These are phyloP conservation scores for Colletotrichum viniferum DNA, from an alignment of 2,329 filamentous ascomycete genomes.

Conservation along the genomic window DNA sequence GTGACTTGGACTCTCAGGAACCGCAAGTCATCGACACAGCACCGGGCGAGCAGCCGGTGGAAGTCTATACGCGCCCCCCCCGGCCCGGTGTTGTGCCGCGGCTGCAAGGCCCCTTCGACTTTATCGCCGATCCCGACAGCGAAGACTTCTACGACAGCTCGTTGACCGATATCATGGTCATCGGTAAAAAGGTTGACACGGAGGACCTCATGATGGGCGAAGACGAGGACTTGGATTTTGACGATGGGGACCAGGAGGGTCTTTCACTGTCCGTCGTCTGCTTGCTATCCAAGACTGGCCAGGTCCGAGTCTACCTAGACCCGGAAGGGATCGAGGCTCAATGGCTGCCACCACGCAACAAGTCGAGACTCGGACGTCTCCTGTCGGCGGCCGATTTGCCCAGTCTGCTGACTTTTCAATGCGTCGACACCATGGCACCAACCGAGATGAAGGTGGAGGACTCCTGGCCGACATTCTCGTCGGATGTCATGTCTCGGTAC, in stretches of 20 bases:
- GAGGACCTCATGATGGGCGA: constrained; percentile 68
- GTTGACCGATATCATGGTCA: constrained; percentile 66
- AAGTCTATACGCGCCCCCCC: constrained; percentile 62
- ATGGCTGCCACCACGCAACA: constrained; percentile 65
- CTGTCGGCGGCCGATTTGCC: constrained; percentile 43
- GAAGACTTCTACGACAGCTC: constrained; percentile 61
- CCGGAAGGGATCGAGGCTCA: constrained; percentile 67
- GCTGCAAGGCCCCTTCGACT: constrained; percentile 66
- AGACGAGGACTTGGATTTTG: constrained; percentile 63
- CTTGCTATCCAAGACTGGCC: constrained; percentile 64
- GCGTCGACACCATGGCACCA: constrained; percentile 62
- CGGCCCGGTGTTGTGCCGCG: constrained; percentile 63
- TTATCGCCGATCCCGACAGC: constrained; percentile 59
- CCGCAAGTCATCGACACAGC: constrained; percentile 57
- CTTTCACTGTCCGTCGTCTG: constrained; percentile 65
- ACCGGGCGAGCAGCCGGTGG: constrained; percentile 52
- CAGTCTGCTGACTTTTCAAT: constrained; percentile 64
- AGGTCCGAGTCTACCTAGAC: constrained; percentile 66
- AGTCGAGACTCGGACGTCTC: constrained; percentile 47
- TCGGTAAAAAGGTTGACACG: constrained; percentile 65
- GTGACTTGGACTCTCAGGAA: constrained; percentile 67
- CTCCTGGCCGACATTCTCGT: constrained; percentile 67
- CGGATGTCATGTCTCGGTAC: constrained; percentile 66
- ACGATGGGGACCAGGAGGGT: constrained; percentile 62
- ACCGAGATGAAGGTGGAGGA: constrained; percentile 57